These are phyloP conservation scores for Hemisphaericaspora xylofermentans DNA, from an alignment of 1,139 yeast species.

Conservation along the genomic window DNA sequence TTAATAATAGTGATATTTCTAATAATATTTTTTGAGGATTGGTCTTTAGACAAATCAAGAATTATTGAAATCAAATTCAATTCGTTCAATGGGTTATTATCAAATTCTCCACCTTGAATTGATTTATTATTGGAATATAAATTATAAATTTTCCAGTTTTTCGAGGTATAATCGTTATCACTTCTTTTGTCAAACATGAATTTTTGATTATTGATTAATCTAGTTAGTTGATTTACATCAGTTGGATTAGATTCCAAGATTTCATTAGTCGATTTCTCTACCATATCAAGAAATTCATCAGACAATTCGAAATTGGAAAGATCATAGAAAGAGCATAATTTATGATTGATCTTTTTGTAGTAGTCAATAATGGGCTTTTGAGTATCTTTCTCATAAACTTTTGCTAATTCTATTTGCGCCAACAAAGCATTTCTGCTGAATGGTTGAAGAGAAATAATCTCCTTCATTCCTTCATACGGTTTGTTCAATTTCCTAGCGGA, in stretches of 20 bases:
- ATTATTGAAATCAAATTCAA: conserved; percentile 52
- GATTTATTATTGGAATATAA: conserved; percentile 8
- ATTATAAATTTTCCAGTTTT: conserved; percentile 37
- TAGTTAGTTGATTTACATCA: conserved; percentile 32
- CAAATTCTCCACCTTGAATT: conserved; percentile 15
- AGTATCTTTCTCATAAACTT: conserved; percentile 18
- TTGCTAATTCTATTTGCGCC: conserved; percentile 50
- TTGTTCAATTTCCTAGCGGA: conserved; percentile 38
- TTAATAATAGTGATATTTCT: conserved; percentile 48
- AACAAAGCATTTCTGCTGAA: conserved; percentile 56
- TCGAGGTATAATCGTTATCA: conserved; percentile 12
- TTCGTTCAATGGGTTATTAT: conserved; percentile 53
- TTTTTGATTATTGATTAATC: conserved; percentile 52
- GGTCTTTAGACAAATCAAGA: conserved; percentile 17
- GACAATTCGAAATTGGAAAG: conserved; percentile 36
- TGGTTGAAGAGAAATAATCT: conserved; percentile 23
- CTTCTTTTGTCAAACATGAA: conserved; percentile 25
- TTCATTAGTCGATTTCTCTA: conserved; percentile 11
- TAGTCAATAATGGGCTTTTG: conserved; percentile 38
- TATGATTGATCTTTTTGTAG: conserved; percentile 43
- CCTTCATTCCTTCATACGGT: conserved; percentile 24
- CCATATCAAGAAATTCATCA: conserved; percentile 12
- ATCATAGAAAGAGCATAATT: conserved; percentile 64
- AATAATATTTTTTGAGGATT: conserved; percentile 16
- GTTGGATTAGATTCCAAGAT: conserved; percentile 11